A percentile compares a stretch with the other conserved stretches of the same genome.
Conservation (phyloP, 2,329 filamentous ascomycete genomes). For the Aspergillus ochraceoroseus region DNA sequence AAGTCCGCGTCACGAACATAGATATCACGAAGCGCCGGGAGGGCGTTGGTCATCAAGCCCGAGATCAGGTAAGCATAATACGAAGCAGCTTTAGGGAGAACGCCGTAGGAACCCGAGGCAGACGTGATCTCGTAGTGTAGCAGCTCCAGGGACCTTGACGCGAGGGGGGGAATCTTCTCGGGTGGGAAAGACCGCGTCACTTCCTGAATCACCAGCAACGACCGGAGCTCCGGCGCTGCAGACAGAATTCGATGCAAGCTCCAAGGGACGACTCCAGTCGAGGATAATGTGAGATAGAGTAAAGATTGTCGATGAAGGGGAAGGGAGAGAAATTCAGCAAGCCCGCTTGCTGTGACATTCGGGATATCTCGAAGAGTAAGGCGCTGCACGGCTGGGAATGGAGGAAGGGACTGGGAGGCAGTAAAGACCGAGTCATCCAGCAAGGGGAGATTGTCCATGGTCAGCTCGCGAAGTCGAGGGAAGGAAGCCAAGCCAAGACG, state of each 20-base stretch:
- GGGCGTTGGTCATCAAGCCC: conserved; percentile 70
- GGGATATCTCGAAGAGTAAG: conserved; percentile 68
- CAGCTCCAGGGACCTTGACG: conserved; percentile 63
- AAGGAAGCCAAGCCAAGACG: conserved; percentile 67
- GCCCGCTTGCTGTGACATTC: conserved; percentile 64
- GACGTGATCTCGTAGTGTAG: conserved; percentile 77
- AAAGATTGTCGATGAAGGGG: conserved; percentile 58
- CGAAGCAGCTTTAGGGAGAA: conserved; percentile 49
- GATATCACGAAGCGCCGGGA: conserved; percentile 69
- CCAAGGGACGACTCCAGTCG: conserved; percentile 59
- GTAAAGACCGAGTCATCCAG: conserved; percentile 75
- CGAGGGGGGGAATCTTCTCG: conserved; percentile 56
- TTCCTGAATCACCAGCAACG: conserved; percentile 53
- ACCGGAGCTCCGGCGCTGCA: conserved; percentile 39
- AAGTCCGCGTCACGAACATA: conserved; percentile 85
- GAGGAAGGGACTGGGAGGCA: conserved; percentile 59
- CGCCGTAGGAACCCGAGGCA: conserved; percentile 52
- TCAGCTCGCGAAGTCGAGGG: conserved; percentile 65
- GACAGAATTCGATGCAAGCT: conserved; percentile 43
- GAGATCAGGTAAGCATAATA: conserved; percentile 83
- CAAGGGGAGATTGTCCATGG: conserved; percentile 63
- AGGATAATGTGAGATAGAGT: conserved; percentile 63
- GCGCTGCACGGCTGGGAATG: conserved; percentile 69
- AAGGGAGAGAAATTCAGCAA: conserved; percentile 62
- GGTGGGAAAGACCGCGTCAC: conserved; percentile 55